phyloP scores from a whole-genome alignment of 345 rosid genomes.

The Odontarrhena argentea region DNA sequence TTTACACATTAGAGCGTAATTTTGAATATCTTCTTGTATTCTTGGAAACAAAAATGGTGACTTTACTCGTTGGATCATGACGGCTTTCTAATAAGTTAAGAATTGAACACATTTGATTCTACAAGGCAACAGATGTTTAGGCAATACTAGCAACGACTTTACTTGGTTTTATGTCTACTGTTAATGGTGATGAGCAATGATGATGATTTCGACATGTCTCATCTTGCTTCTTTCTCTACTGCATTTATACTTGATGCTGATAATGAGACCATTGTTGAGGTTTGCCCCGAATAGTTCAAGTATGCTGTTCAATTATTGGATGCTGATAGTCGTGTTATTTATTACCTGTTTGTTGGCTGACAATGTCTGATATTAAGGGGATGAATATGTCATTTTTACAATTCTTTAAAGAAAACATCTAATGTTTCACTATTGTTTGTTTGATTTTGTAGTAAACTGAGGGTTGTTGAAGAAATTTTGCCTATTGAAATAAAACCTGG shows the following conservation, averaged over 20 bases:
- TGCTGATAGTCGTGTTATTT: background rate
- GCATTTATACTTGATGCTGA: background rate
- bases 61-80: conserved; percentile 18
- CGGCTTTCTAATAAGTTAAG: background rate
- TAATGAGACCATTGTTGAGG: background rate
- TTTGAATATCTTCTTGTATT: background rate
- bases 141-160: background rate
- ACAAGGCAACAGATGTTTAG: background rate
- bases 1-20: background rate
- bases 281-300: background rate
- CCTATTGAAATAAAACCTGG: conserved; percentile 90
- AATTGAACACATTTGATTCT: background rate
- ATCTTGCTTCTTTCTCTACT: conserved; percentile 12
- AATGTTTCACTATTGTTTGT: too few relatives aligned
- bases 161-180: too few relatives aligned
- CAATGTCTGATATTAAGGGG: background rate
- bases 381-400: too few relatives aligned
- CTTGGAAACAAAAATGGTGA: conserved; percentile 1
- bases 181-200: too few relatives aligned
- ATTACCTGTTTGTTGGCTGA: background rate
- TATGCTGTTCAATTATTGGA: too few relatives aligned
- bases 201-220: conserved; percentile 4
- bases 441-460: conserved; percentile 52
- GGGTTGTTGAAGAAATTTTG: conserved; percentile 70
- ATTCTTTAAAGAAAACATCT: too few relatives aligned